Percentiles rank a stretch among this genome's conserved stretches.
Conservation (phyloP, 1,284 basidiomycete genomes). For the Ganoderma lingzhi region DNA sequence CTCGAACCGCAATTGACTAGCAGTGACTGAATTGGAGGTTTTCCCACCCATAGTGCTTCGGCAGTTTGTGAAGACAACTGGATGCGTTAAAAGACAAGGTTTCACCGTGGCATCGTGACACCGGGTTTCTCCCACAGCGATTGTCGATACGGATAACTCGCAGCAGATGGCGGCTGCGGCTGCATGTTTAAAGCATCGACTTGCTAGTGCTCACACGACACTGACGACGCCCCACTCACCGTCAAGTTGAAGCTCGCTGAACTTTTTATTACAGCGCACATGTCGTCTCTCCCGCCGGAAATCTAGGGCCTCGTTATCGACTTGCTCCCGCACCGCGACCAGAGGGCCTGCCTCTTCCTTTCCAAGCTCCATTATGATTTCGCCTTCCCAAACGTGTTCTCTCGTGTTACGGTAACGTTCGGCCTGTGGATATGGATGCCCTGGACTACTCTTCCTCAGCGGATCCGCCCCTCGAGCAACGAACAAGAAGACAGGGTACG, state of each 20-base stretch:
- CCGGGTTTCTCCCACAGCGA: background rate
- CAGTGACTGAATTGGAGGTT: background rate
- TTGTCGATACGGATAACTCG: background rate
- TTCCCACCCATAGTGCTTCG: background rate
- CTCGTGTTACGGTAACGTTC: conserved; percentile 3
- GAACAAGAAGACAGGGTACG: background rate
- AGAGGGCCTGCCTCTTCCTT: conserved; percentile 5
- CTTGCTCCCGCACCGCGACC: background rate
- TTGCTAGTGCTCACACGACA: background rate
- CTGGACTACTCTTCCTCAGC: background rate
- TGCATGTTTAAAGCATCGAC: background rate
- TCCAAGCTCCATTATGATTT: background rate
- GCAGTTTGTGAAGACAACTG: background rate
- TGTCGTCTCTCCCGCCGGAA: conserved; percentile 6
- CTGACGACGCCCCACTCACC: background rate
- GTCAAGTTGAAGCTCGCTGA: background rate
- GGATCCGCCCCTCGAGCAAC: background rate
- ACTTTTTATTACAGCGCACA: background rate
- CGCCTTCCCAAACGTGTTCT: conserved; percentile 6
- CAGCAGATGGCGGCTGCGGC: background rate
- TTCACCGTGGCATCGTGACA: background rate
- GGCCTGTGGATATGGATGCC: conserved; percentile 7
- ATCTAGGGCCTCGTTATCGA: background rate
- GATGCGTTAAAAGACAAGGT: background rate
- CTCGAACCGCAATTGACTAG: background rate